These are phyloP conservation scores for Metschnikowia arizonensis DNA, from an alignment of 805 yeast genomes.

Conservation along the genomic window DNA sequence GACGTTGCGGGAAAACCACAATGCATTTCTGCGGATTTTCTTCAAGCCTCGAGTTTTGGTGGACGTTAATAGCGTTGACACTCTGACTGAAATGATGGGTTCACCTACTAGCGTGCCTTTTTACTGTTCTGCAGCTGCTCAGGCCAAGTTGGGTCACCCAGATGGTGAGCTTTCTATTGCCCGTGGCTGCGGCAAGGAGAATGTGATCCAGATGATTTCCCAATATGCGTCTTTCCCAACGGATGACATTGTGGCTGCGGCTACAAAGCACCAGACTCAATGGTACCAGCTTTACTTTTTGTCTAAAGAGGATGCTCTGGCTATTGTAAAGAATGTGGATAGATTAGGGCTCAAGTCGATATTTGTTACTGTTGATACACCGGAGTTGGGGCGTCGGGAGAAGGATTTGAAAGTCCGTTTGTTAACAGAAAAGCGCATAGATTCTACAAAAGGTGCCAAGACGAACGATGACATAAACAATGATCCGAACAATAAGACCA, in stretches of 20 bases:
- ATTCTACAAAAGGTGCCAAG: neutral
- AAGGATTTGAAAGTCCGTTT: constrained; percentile 45
- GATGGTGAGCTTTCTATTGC: constrained; percentile 90
- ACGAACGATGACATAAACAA: too few relatives aligned
- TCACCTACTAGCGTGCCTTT: constrained; percentile 67
- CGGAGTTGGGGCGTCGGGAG: constrained; percentile 64
- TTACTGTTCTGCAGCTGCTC: constrained; percentile 87
- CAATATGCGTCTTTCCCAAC: constrained; percentile 85
- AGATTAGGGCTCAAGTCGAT: constrained; percentile 56
- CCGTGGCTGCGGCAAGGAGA: constrained; percentile 70
- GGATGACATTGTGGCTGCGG: constrained; percentile 77
- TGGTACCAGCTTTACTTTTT: constrained; percentile 90
- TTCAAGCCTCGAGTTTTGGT: constrained; percentile 82
- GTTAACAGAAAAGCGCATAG: constrained; percentile 4
- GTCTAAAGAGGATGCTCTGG: constrained; percentile 48
- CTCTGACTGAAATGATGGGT: constrained; percentile 75
- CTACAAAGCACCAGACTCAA: constrained; percentile 63
- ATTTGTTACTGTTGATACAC: constrained; percentile 90
- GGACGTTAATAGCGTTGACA: constrained; percentile 72
- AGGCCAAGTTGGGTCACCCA: constrained; percentile 87
- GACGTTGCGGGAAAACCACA: constrained; percentile 83
- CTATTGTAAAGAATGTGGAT: constrained; percentile 68
- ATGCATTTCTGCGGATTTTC: constrained; percentile 81
- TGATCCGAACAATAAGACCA: too few relatives aligned
- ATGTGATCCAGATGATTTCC: constrained; percentile 82